Conservation (phyloP, 202 grass and related monocot genomes). For the Miscanthus sacchariflorus region DNA sequence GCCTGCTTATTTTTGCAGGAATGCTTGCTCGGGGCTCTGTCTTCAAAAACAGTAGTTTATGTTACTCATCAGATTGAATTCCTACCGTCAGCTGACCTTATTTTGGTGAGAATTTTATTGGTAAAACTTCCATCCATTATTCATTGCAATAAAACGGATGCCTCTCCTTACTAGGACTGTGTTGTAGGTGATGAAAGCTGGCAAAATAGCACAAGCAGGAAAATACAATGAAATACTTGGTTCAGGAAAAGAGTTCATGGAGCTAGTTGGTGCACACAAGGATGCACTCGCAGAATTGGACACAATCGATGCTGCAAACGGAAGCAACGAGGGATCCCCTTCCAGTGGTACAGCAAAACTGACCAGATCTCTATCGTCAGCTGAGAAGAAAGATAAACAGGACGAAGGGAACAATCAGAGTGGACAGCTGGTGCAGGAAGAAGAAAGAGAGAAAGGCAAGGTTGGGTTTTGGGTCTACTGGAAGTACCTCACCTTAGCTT, state of each 20-base stretch:
- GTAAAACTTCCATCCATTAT: slow-evolving; percentile 15
- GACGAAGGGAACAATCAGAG: slow-evolving; percentile 47
- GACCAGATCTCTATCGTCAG: slow-evolving; percentile 31
- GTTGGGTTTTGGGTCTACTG: slow-evolving; percentile 92
- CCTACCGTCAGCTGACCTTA: slow-evolving; percentile 66
- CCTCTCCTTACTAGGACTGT: slow-evolving; percentile 30
- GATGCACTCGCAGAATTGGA: slow-evolving; percentile 72
- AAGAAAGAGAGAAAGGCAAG: slow-evolving; percentile 90
- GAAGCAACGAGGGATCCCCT: slow-evolving; percentile 27
- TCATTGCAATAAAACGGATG: slow-evolving; percentile 1
- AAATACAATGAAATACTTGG: slow-evolving; percentile 74
- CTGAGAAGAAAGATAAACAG: slow-evolving; percentile 52
- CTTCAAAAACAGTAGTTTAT: slow-evolving; percentile 72
- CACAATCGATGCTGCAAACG: slow-evolving; percentile 25
- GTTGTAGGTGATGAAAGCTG: slow-evolving; percentile 79
- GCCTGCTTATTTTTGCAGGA: slow-evolving; percentile 49
- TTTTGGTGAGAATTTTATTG: slow-evolving; percentile 59
- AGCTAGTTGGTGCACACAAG: slow-evolving; percentile 84
- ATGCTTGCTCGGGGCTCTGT: slow-evolving; percentile 62
- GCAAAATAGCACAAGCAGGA: slow-evolving; percentile 79
- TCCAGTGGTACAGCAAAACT: slow-evolving; percentile 14
- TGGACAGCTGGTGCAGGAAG: slow-evolving; percentile 90
- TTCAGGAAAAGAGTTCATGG: slow-evolving; percentile 79
- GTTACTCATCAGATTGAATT: slow-evolving; percentile 76
- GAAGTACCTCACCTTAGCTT: slow-evolving; percentile 80